phyloP scores from a whole-genome alignment of 2,329 filamentous ascomycete genomes.

The Sporothrix luriei region DNA sequence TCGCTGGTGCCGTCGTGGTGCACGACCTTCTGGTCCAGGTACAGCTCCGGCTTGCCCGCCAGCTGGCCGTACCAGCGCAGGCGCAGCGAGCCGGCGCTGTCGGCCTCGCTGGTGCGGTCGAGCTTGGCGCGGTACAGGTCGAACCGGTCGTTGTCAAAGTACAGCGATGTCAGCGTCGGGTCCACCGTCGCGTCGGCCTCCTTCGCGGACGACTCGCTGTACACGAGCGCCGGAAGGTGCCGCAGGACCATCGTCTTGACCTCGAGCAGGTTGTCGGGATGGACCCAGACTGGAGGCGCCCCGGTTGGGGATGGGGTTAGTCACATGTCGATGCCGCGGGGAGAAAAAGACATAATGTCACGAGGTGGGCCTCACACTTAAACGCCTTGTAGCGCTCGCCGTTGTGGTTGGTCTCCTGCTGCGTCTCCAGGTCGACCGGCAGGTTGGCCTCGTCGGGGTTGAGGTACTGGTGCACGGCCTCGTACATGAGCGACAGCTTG shows the following conservation, averaged over 20 bases:
- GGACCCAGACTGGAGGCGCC: conserved; percentile 70
- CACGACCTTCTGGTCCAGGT: conserved; percentile 86
- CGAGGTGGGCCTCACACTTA: conserved; percentile 65
- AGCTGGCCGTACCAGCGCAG: conserved; percentile 92
- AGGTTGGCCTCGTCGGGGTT: conserved; percentile 53
- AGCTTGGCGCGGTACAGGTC: conserved; percentile 85
- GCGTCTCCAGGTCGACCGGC: conserved; percentile 54
- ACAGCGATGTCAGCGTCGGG: conserved; percentile 90
- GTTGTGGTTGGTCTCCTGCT: conserved; percentile 58
- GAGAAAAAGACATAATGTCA: background rate
- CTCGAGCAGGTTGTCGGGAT: conserved; percentile 91
- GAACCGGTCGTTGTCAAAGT: conserved; percentile 89
- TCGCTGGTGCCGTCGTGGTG: conserved; percentile 74
- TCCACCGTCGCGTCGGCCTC: conserved; percentile 79
- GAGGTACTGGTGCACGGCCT: conserved; percentile 82
- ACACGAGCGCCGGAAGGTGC: conserved; percentile 86
- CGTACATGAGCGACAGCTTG: conserved; percentile 93
- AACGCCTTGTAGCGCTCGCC: conserved; percentile 79
- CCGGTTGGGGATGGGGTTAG: background rate
- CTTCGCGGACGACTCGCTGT: conserved; percentile 84
- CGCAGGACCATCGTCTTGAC: conserved; percentile 95
- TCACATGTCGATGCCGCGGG: background rate
- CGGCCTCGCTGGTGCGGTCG: conserved; percentile 63
- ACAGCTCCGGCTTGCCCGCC: conserved; percentile 74
- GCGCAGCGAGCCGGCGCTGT: conserved; percentile 73